These are phyloP conservation scores for Epichloe gansuensis DNA, from an alignment of 2,329 filamentous ascomycete genomes.

Conservation along the genomic window DNA sequence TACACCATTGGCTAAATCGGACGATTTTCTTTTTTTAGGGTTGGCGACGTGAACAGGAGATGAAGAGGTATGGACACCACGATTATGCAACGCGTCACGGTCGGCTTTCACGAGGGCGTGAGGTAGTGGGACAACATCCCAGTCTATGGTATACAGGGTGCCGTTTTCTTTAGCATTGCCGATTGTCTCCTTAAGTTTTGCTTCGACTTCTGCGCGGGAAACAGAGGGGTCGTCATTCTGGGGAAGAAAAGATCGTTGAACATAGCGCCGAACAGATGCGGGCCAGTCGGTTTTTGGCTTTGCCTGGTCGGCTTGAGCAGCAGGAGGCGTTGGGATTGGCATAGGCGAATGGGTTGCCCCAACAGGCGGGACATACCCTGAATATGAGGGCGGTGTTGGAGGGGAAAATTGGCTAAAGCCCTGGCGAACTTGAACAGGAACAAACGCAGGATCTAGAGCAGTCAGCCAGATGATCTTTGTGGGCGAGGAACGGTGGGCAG, in stretches of 20 bases:
- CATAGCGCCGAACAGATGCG: constrained; percentile 70
- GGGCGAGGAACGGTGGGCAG: not conserved
- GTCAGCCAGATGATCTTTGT: constrained; percentile 12
- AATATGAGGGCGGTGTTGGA: constrained; percentile 21
- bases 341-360: constrained; percentile 16
- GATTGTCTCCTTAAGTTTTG: constrained; percentile 76
- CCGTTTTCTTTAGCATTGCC: constrained; percentile 64
- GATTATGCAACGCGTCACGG: constrained; percentile 38
- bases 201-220: constrained; percentile 59
- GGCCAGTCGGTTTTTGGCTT: constrained; percentile 67
- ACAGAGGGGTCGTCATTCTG: constrained; percentile 54
- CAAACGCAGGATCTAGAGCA: constrained; percentile 41
- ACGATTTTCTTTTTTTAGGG: constrained; percentile 74
- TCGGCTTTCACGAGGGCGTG: constrained; percentile 71
- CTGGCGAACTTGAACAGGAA: constrained; percentile 49
- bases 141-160: constrained; percentile 62
- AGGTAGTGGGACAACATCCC: constrained; percentile 71
- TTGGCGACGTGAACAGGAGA: constrained; percentile 19
- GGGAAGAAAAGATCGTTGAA: constrained; percentile 74
- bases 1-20: constrained; percentile 44
- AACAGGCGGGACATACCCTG: constrained; percentile 18
- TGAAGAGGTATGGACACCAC: constrained; percentile 14
- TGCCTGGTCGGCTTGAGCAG: constrained; percentile 17
- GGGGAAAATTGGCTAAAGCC: constrained; percentile 36
- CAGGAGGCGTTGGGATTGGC: constrained; percentile 17